Base-by-base conservation (phyloP, 495 filamentous ascomycete species). In the Hypoxylon cercidicola region DNA sequence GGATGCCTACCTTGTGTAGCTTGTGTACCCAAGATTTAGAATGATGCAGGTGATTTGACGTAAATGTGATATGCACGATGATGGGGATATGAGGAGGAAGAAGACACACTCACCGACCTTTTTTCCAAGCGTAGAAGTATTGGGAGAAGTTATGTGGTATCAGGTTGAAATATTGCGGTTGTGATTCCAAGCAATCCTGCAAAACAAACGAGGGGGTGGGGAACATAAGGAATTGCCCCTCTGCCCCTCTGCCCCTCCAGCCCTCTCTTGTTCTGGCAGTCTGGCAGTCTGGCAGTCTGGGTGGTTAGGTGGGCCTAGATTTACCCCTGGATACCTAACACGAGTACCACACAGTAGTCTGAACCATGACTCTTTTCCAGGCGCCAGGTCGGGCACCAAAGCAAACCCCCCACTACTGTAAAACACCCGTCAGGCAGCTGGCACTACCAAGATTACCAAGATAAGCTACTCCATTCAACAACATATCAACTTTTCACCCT, bases 171-270 rank as follows among this genome's bases (percentile, higher is more conserved):
- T 64, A 40, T 57, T 54, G 35, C 37, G 44, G 49, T 65, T 65
- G 62, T 54, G 54, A 5, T 25, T 25, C 23, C 2, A 25, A 2
- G 44, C 53, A 61, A 21, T 54, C 40, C 39, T 54, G 58, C 52
- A 49, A 55, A 65, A 60, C 55, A 53, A 65, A 59, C 55, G 62
- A 64, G 62, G 62, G 62, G 62, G 62, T 65, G 62, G 62, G 61
- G 46, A 58, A 53, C 20, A 3, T 47, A 41, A 58, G 55, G 62
- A 65, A 55, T 65, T 65, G 62, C 62, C 62, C 62, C 62, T 65
- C 20, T 51, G n/a, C n/a, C n/a, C n/a, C n/a, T n/a, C n/a, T n/a
- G n/a, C n/a, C n/a, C n/a, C 13, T 35, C 39, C 23, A 41, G 30
- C 45, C 23, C n/a, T n/a, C n/a, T n/a, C 30, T 32, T 32, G 9